Percentiles rank a stretch among this genome's conserved stretches.
phyloP scores from a whole-genome alignment of 441 rosid genomes.

The Pelargonium myrrhifolium region DNA sequence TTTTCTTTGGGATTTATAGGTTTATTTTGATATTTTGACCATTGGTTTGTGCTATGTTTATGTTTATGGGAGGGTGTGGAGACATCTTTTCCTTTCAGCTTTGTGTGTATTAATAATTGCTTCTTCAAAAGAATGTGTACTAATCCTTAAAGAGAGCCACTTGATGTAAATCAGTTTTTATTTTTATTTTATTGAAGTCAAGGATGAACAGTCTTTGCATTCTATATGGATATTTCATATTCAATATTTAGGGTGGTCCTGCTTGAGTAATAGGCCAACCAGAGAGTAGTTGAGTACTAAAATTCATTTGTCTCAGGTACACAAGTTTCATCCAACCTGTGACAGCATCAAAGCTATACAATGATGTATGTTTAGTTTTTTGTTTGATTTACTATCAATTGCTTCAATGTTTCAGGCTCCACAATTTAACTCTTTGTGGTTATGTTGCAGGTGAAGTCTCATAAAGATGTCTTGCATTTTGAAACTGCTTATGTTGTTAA shows the following conservation, averaged over 20 bases:
- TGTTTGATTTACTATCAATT: constrained; percentile 10
- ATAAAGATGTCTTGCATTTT: constrained; percentile 76
- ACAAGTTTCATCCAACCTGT: constrained; percentile 95
- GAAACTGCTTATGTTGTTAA: constrained; percentile 99
- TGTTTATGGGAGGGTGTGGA: no score
- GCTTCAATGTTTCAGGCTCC: not conserved
- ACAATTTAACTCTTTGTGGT: constrained; percentile 16
- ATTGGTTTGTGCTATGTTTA: no score
- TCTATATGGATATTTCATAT: not conserved
- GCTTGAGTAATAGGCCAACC: no score
- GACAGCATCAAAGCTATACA: constrained; percentile 80
- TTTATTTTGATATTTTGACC: no score
- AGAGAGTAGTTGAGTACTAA: not conserved
- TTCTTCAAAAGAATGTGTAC: no score
- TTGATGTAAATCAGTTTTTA: no score
- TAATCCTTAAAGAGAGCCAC: no score
- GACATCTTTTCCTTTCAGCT: no score
- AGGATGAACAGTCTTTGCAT: no score
- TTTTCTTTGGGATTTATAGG: no score
- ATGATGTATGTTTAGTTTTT: constrained; percentile 49
- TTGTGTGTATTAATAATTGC: no score
- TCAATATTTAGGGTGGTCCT: not conserved
- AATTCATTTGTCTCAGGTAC: constrained; percentile 43
- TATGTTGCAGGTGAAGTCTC: constrained; percentile 67
- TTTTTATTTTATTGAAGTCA: no score